Evolutionary conservation across 2,329 filamentous ascomycete genomes (phyloP), one percentile per base, ranked within the genome.

Genomic region (Atkinsonella texensis): DNA sequence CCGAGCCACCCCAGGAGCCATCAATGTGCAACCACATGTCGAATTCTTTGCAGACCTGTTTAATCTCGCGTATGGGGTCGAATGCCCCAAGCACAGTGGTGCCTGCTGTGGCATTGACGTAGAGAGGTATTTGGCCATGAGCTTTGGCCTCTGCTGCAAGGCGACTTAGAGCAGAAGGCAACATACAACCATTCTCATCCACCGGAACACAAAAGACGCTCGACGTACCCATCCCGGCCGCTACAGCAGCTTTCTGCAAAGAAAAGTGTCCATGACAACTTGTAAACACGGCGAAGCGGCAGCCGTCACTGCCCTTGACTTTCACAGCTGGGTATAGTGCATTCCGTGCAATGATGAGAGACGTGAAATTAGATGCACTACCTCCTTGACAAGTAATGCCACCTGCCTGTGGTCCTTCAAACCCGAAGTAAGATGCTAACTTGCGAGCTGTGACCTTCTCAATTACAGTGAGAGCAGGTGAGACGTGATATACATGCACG

Each of bases 21-120:
- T 97, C 91, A 50, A 97, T 78, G 70, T 97, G 91, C 68, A 96
- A 71, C 93, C 93, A 97, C 46, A 97, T 70, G 51, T 79, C 76
- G 63, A 89, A 76, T 53, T 76, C 74, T 55, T 79, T 75, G 69
- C 87, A 93, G 18, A 95, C 74, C 28, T 71, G 71, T 0, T 83
- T 75, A 55, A 96, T 83, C 2, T 76, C 77, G 11, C 74, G 66
- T 59, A 95, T 83, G 0, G 87, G 86, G 61, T 96, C 90, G 63
- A 85, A 97, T 1, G 85, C 88, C 12, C 91, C 93, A 56, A 91
- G 73, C 2, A 96, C 91, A 0, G 93, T 97, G 1, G 90, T 96
- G 17, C 91, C 91, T 0, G 91, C 90, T 1, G 91, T 96, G 5
- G 89, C 87, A 64, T 95, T 96, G 63, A 97, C 87, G 68, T 94